Conservation (phyloP, 2,329 filamentous ascomycete species). For the Aspergillus puulaauensis region DNA sequence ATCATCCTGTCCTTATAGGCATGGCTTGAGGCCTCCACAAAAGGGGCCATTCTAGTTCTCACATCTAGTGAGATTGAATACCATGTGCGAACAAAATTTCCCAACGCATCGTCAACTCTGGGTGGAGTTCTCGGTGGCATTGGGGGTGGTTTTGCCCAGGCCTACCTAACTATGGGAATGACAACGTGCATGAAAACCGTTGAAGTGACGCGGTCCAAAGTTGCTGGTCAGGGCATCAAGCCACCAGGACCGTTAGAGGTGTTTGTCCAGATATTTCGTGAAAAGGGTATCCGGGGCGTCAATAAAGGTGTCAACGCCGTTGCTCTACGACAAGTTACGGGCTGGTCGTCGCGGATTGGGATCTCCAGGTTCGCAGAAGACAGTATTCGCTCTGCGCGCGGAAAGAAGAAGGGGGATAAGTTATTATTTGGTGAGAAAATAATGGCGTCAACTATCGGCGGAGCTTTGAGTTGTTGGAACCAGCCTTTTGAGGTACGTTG, state of each 20-base stretch:
- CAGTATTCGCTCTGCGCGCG: conserved; percentile 9
- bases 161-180: conserved; percentile 98
- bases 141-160: conserved; percentile 87
- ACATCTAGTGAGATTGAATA: conserved; percentile 95
- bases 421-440: conserved; percentile 15
- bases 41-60: conserved; percentile 95
- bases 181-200: conserved; percentile 99
- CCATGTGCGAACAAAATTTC: conserved; percentile 63
- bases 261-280: conserved; percentile 2
- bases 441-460: conserved; percentile 19
- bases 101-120: not conserved
- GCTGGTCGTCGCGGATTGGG: conserved; percentile 18
- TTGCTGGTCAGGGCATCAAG: conserved; percentile 42
- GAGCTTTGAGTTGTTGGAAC: conserved; percentile 19
- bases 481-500: conserved; percentile 20
- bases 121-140: conserved; percentile 65
- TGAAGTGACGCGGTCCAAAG: conserved; percentile 95
- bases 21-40: conserved; percentile 98
- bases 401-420: conserved; percentile 6
- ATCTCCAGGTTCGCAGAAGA: conserved; percentile 27
- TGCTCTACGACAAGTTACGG: conserved; percentile 16
- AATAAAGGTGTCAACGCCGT: conserved; percentile 19
- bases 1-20: conserved; percentile 43
- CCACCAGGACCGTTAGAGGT: not conserved
- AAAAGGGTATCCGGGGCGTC: conserved; percentile 8